Base-by-base conservation (phyloP, 2,329 filamentous ascomycete species). In the Dothistroma septosporum region DNA sequence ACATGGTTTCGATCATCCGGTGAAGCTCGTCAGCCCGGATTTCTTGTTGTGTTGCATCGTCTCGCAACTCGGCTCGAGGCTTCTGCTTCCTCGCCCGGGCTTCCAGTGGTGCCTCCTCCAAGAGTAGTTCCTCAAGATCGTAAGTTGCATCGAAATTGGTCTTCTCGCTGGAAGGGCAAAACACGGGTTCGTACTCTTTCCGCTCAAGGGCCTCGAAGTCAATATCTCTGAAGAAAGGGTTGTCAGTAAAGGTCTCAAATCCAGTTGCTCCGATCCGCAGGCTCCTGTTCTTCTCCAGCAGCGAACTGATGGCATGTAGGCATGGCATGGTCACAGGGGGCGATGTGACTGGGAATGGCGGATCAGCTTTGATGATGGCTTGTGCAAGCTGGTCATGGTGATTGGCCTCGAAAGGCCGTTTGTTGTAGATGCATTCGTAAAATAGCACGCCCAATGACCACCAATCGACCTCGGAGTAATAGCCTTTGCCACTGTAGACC, bases 61-160 rank as follows among this genome's bases (percentile, higher is more conserved):
- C 91, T 76, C 94, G 93, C 72, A 99, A 79, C 66, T 90, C 88
- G 66, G 96, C 92, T 64, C 94, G 84, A 1, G 94, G 94, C 76
- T 97, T 97, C 75, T 97, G 94, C 72, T 93, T 87, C 68, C 94
- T 85, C 55, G 94, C 92, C 70, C 94, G 84, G 58, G 94, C 94
- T 76, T 99, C 94, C 5, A 99, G 79, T 0, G 94, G 94, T 12
- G 94, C 94, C 74, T 99, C 94, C 76, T 99, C 94, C 49, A 99
- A 77, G 1, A 99, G 78, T 21, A 99, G 76, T 75, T 99, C 94
- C 73, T 99, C 94, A 55, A 99, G 79, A 75, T 99, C 94, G 73
- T 99, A 97, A 0, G 94, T 99, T 4, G 94, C 94, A 76, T 99
- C 94, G 68, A 99, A 99, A 74, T 99, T 99, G 3, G 94, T 97